A percentile compares a stretch with the other conserved stretches of the same genome.
phyloP scores from a whole-genome alignment of 139 green algal genomes.

The Coccomyxa sp. region DNA sequence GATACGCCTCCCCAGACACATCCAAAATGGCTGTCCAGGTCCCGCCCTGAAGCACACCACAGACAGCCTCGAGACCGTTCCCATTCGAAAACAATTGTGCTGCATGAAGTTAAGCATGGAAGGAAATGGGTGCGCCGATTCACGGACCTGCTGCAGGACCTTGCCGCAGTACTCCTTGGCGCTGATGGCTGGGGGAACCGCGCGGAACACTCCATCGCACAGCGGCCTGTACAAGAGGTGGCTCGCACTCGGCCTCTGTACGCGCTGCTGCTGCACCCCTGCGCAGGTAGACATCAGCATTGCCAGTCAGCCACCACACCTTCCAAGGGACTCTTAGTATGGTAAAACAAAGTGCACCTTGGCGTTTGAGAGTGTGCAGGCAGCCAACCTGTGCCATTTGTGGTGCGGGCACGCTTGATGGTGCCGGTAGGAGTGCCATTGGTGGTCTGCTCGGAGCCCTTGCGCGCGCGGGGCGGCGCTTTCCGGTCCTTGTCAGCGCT shows the following conservation, averaged over 20 bases:
- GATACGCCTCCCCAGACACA: slow-evolving; percentile 34
- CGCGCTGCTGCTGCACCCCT: not conserved
- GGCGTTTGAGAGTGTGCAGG: too few relatives aligned
- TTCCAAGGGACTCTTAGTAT: not conserved
- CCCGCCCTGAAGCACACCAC: slow-evolving; percentile 19
- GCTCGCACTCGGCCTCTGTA: not conserved
- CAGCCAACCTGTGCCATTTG: too few relatives aligned
- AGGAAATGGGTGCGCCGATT: not conserved
- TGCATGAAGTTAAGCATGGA: not conserved
- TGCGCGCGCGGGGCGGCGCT: not conserved
- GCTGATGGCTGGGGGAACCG: slow-evolving; percentile 15
- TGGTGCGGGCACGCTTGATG: too few relatives aligned
- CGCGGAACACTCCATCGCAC: slow-evolving; percentile 44
- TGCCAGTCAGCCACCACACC: not conserved
- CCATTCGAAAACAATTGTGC: not conserved
- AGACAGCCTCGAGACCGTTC: too few relatives aligned
- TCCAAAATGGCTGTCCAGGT: slow-evolving; percentile 35
- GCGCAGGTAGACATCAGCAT: not conserved
- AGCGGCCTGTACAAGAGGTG: slow-evolving; percentile 20
- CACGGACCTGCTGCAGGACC: slow-evolving; percentile 6
- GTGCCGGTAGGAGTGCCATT: not conserved
- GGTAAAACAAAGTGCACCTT: not conserved
- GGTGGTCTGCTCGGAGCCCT: not conserved
- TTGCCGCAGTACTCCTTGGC: slow-evolving; percentile 1
- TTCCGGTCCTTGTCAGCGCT: not conserved